phyloP scores from a whole-genome alignment of 768 basidiomycete genomes.

The Suillus hirtellus region DNA sequence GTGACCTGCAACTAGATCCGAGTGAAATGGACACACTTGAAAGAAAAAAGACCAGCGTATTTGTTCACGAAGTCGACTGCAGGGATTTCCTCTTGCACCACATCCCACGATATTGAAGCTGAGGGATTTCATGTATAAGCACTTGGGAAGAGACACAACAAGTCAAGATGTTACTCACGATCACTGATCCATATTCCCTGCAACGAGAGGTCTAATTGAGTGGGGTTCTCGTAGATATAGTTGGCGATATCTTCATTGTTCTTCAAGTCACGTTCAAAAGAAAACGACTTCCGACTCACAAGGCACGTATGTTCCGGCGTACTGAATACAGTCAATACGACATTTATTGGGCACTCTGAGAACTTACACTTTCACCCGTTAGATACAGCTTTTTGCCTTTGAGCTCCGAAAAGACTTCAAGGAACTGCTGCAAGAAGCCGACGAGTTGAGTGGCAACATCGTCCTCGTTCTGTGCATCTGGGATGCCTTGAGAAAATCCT shows the following conservation, averaged over 20 bases:
- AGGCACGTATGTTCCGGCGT: constrained; percentile 70
- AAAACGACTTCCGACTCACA: constrained; percentile 37
- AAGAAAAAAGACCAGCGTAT: no score
- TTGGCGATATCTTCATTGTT: constrained; percentile 64
- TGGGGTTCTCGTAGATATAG: constrained; percentile 64
- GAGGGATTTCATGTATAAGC: background rate
- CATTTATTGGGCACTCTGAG: background rate
- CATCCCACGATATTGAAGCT: no score
- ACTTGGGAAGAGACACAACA: background rate
- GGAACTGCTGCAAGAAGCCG: constrained; percentile 71
- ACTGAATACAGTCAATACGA: constrained; percentile 40
- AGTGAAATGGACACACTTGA: no score
- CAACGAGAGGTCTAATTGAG: constrained; percentile 52
- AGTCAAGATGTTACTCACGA: constrained; percentile 43
- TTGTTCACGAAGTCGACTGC: no score
- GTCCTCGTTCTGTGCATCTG: constrained; percentile 58
- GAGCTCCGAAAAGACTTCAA: constrained; percentile 71
- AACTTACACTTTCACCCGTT: constrained; percentile 71
- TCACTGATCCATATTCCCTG: constrained; percentile 75
- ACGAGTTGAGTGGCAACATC: constrained; percentile 56
- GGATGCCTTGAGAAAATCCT: constrained; percentile 70
- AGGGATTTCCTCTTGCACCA: no score
- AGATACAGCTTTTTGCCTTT: constrained; percentile 75
- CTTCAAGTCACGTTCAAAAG: background rate
- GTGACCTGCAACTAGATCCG: no score